Evolutionary conservation across 768 basidiomycete species (phyloP).

Genomic region (Termitomyces bulborhizus): DNA sequence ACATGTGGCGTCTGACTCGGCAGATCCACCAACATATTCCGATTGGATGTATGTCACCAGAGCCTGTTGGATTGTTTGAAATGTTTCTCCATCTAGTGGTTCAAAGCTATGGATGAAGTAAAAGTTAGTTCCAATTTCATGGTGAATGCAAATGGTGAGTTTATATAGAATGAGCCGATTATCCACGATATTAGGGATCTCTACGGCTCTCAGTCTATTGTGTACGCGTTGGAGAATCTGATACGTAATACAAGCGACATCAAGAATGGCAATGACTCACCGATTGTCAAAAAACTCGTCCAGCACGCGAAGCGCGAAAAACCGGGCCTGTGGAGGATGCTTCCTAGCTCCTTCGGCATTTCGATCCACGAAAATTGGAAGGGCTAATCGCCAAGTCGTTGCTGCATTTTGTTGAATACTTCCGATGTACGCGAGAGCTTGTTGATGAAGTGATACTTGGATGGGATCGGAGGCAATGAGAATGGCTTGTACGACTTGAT

Average conservation of each 20-base stretch:
- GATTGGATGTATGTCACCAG: conserved; percentile 78
- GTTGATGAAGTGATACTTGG: conserved; percentile 67
- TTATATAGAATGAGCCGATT: not conserved
- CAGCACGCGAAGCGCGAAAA: conserved; percentile 74
- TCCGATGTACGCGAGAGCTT: conserved; percentile 81
- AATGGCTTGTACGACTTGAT: conserved; percentile 80
- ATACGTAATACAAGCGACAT: conserved; percentile 4
- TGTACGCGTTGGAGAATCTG: not conserved
- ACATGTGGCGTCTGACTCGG: conserved; percentile 81
- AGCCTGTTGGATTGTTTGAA: conserved; percentile 68
- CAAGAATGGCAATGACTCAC: conserved; percentile 37
- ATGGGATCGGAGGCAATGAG: conserved; percentile 79
- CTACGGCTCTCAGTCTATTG: not conserved
- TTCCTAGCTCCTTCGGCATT: conserved; percentile 57
- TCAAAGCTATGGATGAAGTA: conserved; percentile 40
- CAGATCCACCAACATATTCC: conserved; percentile 82
- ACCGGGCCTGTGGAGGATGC: conserved; percentile 66
- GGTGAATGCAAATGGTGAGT: not conserved
- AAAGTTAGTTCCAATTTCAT: conserved; percentile 3
- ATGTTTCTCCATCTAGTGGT: conserved; percentile 62
- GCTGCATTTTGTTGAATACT: conserved; percentile 70
- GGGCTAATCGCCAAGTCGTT: conserved; percentile 76
- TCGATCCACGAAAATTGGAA: conserved; percentile 64
- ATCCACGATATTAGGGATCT: not conserved
- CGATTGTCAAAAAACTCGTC: conserved; percentile 80